Conservation (phyloP, 768 basidiomycete species). For the Paxillus rubicundulus region DNA sequence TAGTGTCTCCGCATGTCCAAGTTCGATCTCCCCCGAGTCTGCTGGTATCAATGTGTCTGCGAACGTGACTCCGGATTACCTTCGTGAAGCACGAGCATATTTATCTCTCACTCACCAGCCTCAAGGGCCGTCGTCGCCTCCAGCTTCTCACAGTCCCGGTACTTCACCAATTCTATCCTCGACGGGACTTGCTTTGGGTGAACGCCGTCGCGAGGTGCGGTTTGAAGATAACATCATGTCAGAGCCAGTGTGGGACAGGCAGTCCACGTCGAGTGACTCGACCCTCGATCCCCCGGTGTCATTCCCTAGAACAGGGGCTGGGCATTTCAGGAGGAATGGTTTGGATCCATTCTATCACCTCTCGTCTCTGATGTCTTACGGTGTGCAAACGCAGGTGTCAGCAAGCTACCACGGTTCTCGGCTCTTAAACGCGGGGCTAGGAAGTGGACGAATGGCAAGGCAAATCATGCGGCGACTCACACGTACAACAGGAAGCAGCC, state of each 20-base stretch:
- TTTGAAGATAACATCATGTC: conserved; percentile 33
- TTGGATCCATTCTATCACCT: not conserved
- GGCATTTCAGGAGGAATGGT: conserved; percentile 21
- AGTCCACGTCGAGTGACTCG: conserved; percentile 30
- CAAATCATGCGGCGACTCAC: conserved; percentile 3
- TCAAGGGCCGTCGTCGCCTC: conserved; percentile 11
- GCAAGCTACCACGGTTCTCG: conserved; percentile 32
- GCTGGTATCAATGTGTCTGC: conserved; percentile 31
- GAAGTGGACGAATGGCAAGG: conserved; percentile 14
- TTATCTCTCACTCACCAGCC: conserved; percentile 27
- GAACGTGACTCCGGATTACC: conserved; percentile 32
- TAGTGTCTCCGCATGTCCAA: conserved; percentile 27
- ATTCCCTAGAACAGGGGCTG: conserved; percentile 12
- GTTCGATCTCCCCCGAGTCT: conserved; percentile 33
- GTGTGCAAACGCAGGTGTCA: conserved; percentile 17
- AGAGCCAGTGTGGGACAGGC: conserved; percentile 29
- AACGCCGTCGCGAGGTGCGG: conserved; percentile 31
- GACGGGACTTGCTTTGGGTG: conserved; percentile 25
- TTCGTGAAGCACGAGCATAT: conserved; percentile 34
- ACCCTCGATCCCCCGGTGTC: conserved; percentile 24
- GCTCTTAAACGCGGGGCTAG: conserved; percentile 22
- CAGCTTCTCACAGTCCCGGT: conserved; percentile 18
- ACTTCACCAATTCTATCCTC: conserved; percentile 31
- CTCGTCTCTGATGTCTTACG: not conserved
- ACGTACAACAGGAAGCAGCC: conserved; percentile 8